phyloP scores from a whole-genome alignment of 768 basidiomycete species.

The Leccinum fibrillosum region DNA sequence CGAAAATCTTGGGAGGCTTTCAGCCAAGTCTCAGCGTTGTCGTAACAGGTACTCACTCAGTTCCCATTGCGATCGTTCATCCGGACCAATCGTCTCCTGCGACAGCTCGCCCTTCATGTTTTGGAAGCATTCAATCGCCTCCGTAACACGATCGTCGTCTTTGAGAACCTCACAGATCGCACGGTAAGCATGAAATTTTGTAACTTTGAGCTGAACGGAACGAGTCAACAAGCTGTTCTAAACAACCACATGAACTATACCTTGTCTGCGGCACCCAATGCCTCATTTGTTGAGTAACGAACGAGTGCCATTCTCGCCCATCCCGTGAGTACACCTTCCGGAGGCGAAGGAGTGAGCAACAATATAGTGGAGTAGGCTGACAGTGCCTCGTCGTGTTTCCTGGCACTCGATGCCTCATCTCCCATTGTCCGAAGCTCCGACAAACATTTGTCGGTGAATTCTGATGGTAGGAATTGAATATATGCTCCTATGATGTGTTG shows the following conservation, averaged over 20 bases:
- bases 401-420: not conserved
- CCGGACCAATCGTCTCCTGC: not conserved
- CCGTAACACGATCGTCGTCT: not conserved
- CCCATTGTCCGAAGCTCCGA: not conserved
- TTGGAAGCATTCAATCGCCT: not conserved
- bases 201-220: no score
- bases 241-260: not conserved
- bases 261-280: not conserved
- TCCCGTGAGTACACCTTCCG: not conserved
- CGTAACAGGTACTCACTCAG: not conserved
- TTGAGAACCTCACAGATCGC: not conserved
- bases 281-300: not conserved
- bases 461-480: not conserved
- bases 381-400: not conserved
- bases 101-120: not conserved
- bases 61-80: not conserved
- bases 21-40: no score
- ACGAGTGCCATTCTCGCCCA: not conserved
- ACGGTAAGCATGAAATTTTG: not conserved
- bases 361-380: not conserved
- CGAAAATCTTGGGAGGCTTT: not conserved
- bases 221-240: no score
- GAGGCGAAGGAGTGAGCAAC: not conserved
- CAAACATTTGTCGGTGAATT: not conserved
- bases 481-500: not conserved